Base-by-base conservation (phyloP, 1,139 yeast genomes). In the Candida sanyaensis region DNA sequence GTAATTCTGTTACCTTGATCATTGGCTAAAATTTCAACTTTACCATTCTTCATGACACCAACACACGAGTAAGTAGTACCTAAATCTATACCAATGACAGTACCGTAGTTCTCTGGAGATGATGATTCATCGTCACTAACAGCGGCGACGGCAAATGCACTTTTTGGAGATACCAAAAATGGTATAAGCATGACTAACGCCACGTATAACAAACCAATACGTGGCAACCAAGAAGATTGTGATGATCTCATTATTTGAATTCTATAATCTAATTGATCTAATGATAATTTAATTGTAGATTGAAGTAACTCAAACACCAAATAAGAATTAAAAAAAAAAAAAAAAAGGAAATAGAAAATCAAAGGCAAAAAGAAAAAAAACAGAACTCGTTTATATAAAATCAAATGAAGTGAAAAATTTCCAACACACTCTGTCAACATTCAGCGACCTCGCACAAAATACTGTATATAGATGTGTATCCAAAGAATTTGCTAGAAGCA, bases 1-100 rank as follows among this genome's bases (percentile, higher is more conserved):
- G 97, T 90, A 61, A 89, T 90, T 77, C 97, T 86, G 75, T 88
- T 88, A 75, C 97, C 97, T 77, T 90, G 97, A 69, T 90, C 97
- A 67, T 90, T 90, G 59, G 97, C 96, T 62, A 90, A 75, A 60
- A 90, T 90, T 72, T 89, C 97, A 50, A 91, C 96, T 64, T 89
- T 85, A 56, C 96, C 97, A 53, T 85, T 81, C 69, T 87, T 86
- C 96, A 90, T 88, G 42, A 88, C 96, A 64, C 96, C 96, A 44
- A 90, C 97, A 82, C 96, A 90, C 7, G 96, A 89, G 73, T 89
- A 89, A 30, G 77, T 73, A 42, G 97, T 89, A 64, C 97, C 97
- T 69, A 91, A 81, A 77, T 87, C 95, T 56, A 87, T 87, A 68
- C 95, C 95, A 61, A 87, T 86, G 39, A 86, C 93, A 6, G 92